Percentiles rank a stretch among this genome's conserved stretches.
Conservation (phyloP, 140 eudicot genomes). For the Flaveria floridana region DNA sequence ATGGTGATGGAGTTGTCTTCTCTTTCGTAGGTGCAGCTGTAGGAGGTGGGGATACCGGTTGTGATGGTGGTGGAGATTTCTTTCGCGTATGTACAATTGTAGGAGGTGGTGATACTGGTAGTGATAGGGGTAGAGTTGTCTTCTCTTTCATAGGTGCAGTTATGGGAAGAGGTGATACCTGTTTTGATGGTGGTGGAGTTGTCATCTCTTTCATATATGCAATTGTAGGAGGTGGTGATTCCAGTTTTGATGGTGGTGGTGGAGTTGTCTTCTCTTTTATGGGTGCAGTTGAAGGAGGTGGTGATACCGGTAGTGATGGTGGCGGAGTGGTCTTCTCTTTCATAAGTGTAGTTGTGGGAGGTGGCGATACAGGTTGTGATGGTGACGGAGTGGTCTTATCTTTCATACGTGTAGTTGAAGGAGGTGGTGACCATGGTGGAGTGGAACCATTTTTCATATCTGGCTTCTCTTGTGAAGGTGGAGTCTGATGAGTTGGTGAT, state of each 20-base stretch:
- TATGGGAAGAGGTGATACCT: slow-evolving; percentile 36
- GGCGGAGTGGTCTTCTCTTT: slow-evolving; percentile 29
- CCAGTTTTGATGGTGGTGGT: slow-evolving; percentile 26
- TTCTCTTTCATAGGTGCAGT: slow-evolving; percentile 24
- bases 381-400: slow-evolving; percentile 32
- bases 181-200: slow-evolving; percentile 19
- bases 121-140: slow-evolving; percentile 21
- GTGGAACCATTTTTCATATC: slow-evolving; percentile 33
- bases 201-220: slow-evolving; percentile 10
- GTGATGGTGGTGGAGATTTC: slow-evolving; percentile 21
- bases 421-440: slow-evolving; percentile 38
- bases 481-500: slow-evolving; percentile 26
- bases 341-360: slow-evolving; percentile 37
- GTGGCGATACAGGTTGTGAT: slow-evolving; percentile 40
- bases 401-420: slow-evolving; percentile 33
- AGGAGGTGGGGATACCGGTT: slow-evolving; percentile 29
- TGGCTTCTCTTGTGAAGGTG: slow-evolving; percentile 26
- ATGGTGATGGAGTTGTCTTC: slow-evolving; percentile 30
- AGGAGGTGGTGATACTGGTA: slow-evolving; percentile 5
- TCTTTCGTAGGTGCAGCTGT: slow-evolving; percentile 31
- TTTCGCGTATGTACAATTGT: slow-evolving; percentile 20
- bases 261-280: slow-evolving; percentile 21
- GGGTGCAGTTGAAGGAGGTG: slow-evolving; percentile 41
- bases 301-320: slow-evolving; percentile 36
- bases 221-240: slow-evolving; percentile 12